A percentile compares a stretch with the other conserved stretches of the same genome.
These are phyloP conservation scores for Fusarium pininemorale DNA, from an alignment of 2,329 filamentous ascomycete species.

Conservation along the genomic window DNA sequence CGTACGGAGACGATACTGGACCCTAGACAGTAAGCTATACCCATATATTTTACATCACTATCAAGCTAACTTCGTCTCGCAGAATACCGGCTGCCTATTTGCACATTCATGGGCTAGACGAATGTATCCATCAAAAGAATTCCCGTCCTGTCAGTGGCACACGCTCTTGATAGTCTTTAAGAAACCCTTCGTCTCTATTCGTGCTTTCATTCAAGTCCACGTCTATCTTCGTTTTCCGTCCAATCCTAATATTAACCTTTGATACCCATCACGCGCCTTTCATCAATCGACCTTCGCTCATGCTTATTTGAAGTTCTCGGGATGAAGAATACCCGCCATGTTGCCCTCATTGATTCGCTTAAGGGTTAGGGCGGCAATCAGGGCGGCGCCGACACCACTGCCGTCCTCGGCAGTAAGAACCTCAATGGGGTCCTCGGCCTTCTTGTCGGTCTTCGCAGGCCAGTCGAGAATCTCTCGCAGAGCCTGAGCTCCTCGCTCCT, in stretches of 20 bases:
- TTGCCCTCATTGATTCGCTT: constrained; percentile 72
- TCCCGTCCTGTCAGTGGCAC: constrained; percentile 8
- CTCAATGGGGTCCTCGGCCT: constrained; percentile 86
- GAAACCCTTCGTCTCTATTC: constrained; percentile 21
- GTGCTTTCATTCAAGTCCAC: constrained; percentile 27
- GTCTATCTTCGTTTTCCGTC: constrained; percentile 35
- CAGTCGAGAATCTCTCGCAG: constrained; percentile 96
- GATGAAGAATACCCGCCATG: constrained; percentile 70
- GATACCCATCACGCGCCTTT: constrained; percentile 22
- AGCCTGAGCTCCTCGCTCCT: constrained; percentile 86
- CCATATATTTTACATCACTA: background rate
- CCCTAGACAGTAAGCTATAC: constrained; percentile 70
- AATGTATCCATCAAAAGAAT: constrained; percentile 11
- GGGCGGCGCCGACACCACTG: constrained; percentile 92
- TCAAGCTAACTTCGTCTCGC: constrained; percentile 39
- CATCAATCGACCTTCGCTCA: background rate
- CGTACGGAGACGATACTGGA: constrained; percentile 90
- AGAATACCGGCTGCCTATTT: constrained; percentile 78
- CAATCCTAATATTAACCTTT: constrained; percentile 24
- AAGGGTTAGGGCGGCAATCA: constrained; percentile 82
- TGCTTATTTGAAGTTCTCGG: constrained; percentile 64
- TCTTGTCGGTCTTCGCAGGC: constrained; percentile 72
- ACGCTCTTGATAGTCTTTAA: constrained; percentile 24
- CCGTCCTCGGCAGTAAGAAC: constrained; percentile 93
- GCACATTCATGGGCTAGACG: constrained; percentile 73